Percentiles rank a stretch among this genome's conserved stretches.
phyloP scores from a whole-genome alignment of 345 rosid genomes.

The Reutealis trisperma region DNA sequence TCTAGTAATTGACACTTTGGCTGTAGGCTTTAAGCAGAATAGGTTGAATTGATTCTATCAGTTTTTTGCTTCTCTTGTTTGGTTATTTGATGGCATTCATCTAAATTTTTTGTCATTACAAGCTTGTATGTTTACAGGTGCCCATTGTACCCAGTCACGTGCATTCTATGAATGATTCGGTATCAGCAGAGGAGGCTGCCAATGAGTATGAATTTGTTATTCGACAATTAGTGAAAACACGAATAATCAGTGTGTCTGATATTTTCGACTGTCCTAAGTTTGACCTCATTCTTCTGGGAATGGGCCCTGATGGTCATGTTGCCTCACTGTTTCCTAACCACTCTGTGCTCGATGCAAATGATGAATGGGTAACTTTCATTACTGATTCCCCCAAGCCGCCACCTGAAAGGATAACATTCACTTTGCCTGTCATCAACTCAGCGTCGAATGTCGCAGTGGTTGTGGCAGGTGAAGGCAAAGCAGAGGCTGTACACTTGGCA shows the following conservation, averaged over 20 bases:
- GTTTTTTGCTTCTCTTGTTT: conserved; percentile 5
- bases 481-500: conserved; percentile 67
- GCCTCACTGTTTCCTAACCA: conserved; percentile 89
- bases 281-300: conserved; percentile 82
- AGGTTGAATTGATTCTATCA: not conserved
- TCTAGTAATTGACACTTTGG: not conserved
- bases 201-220: conserved; percentile 67
- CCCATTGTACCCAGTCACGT: conserved; percentile 74
- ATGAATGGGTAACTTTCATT: conserved; percentile 75
- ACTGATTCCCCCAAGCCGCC: conserved; percentile 83
- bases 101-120: conserved; percentile 10
- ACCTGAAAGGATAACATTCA: conserved; percentile 91
- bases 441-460: conserved; percentile 75
- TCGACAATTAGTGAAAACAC: conserved; percentile 68
- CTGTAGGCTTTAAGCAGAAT: not conserved
- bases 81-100: not conserved
- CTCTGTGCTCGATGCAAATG: conserved; percentile 48
- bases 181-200: conserved; percentile 84
- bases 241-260: conserved; percentile 66
- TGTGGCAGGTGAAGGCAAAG: conserved; percentile 73
- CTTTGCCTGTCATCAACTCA: conserved; percentile 86
- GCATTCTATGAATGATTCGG: conserved; percentile 74
- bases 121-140: conserved; percentile 47
- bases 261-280: conserved; percentile 85
- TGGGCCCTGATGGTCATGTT: conserved; percentile 89